A percentile compares a stretch with the other conserved stretches of the same genome.
Conservation (phyloP, 129 eudicot species). For the Gnaphalium uliginosum region DNA sequence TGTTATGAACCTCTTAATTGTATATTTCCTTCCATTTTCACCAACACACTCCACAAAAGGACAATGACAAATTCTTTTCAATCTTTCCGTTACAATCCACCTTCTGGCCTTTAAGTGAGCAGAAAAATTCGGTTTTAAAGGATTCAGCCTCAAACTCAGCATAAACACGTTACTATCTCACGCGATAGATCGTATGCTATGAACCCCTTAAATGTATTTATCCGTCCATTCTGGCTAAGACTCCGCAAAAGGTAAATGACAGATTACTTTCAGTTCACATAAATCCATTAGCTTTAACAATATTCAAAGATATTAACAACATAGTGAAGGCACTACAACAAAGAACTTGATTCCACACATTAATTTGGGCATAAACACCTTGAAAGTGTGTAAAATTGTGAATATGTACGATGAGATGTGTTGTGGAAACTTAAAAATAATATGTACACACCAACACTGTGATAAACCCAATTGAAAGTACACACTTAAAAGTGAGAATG, state of each 20-base stretch:
- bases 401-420: neutral
- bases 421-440: neutral
- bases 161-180: constrained; percentile 36
- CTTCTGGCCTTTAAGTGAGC: too few species aligned
- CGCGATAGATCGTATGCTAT: constrained; percentile 10
- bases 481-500: neutral
- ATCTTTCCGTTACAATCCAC: too few species aligned
- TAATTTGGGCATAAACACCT: too few species aligned
- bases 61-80: too few species aligned
- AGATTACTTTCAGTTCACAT: constrained; percentile 19
- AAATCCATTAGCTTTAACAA: neutral
- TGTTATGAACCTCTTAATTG: too few species aligned
- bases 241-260: constrained; percentile 28
- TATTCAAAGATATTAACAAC: too few species aligned
- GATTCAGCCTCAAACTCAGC: constrained; percentile 2
- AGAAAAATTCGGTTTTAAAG: too few species aligned
- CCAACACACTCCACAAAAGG: too few species aligned
- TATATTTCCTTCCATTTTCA: neutral
- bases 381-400: too few species aligned
- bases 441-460: too few species aligned
- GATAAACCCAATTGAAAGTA: neutral
- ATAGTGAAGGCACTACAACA: neutral
- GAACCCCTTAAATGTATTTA: constrained; percentile 24
- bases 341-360: neutral
- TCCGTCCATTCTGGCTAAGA: constrained; percentile 28